phyloP scores from a whole-genome alignment of 768 basidiomycete genomes.

The Lactifluus rugatus region DNA sequence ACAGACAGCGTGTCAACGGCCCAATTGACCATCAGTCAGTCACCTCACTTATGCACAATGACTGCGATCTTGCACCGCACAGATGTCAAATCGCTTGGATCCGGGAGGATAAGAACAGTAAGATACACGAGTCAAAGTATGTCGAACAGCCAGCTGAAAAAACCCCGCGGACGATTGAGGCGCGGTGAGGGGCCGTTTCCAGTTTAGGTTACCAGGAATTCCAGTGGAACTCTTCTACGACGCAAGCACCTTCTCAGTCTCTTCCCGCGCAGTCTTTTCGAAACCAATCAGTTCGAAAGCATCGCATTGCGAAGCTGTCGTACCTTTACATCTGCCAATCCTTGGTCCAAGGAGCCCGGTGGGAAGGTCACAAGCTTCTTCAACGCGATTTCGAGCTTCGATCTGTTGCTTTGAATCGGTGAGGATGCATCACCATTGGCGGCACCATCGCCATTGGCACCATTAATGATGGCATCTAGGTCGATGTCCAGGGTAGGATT shows the following conservation, averaged over 20 bases:
- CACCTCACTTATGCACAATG: neutral
- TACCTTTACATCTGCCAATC: conserved; percentile 4
- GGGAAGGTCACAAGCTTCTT: neutral
- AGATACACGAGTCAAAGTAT: neutral
- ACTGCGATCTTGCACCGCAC: neutral
- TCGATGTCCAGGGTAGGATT: neutral
- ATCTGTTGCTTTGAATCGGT: neutral
- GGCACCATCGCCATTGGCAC: neutral
- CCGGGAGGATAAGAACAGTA: neutral
- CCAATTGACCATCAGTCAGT: too few relatives aligned
- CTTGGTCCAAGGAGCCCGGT: neutral
- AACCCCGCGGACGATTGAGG: neutral
- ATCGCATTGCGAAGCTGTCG: neutral
- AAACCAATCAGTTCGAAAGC: neutral
- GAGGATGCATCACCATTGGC: neutral
- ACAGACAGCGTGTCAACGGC: too few relatives aligned
- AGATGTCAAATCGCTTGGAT: neutral
- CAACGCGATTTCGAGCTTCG: conserved; percentile 11
- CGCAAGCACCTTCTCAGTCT: neutral
- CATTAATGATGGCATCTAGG: neutral
- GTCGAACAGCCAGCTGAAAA: neutral
- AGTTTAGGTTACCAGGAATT: neutral
- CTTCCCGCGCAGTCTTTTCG: neutral
- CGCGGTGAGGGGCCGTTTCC: neutral
- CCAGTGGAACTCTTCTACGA: neutral